Base-by-base conservation (phyloP, 345 rosid genomes). In the Dimocarpus longan region DNA sequence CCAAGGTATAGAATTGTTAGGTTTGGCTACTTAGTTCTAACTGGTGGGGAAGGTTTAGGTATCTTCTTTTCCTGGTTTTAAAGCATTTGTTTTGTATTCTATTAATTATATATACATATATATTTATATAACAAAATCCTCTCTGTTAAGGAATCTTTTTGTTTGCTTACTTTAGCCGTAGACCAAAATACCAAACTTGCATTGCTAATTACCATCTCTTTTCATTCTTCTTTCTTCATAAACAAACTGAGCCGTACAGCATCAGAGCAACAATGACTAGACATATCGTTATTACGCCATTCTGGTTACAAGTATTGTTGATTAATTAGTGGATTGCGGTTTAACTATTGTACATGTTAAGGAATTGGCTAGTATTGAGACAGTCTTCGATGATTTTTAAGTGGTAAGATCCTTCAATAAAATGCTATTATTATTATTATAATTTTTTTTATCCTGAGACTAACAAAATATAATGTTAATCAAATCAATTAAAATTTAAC, bases 31-130 rank as follows among this genome's bases (percentile, higher is more conserved):
- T 78, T 84, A 77, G 79, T 75, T 84, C 79, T 80, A 66, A 66
- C 32, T 74, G 86, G 86, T 63, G 77, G 91, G 80, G 83, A 81
- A 89, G 88, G 91, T 85, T 90, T 89, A 85, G 92, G 99, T 81
- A 93, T 91, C 97, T 92, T 86, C 88, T 84, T 90, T 90, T 32
- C 91, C 85, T 79, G 42, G 75, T 81, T 46, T 67, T 79, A 88
- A 88, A 89, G 93, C 83, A 70, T 82, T 66, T 56, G 43, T 37
- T 22, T 37, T 42, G 10, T 39, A 1, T 40, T 18, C 10, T 56
- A 8, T 52, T 43, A 0, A 0, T 32, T 42, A n/a, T n/a, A n/a
- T n/a, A n/a, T n/a, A n/a, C 10, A 26, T 26, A 26, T 26, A 26
- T 56, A 19, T 6, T 15, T 52, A 52, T 52, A 52, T 0, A 52